Conservation (phyloP, 106 monocot genomes). For the Gastrodia elata region DNA sequence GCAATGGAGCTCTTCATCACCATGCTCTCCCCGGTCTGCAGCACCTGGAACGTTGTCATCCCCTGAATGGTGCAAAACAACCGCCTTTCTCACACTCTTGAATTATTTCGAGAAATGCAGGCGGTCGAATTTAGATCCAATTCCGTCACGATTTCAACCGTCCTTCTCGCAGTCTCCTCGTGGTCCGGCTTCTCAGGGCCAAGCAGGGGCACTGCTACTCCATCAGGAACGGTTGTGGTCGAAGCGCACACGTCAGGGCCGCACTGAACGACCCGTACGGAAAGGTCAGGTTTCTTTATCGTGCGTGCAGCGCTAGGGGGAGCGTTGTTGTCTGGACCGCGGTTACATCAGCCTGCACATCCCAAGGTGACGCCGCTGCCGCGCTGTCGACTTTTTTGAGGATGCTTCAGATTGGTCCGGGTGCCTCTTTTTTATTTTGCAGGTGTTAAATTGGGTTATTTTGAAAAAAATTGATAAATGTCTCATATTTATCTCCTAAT, state of each 20-base stretch:
- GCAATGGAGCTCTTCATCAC: conserved; percentile 27
- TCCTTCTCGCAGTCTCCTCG: conserved; percentile 31
- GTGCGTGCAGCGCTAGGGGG: conserved; percentile 15
- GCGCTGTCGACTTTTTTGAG: conserved; percentile 20
- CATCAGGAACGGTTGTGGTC: conserved; percentile 24
- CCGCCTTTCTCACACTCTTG: conserved; percentile 3
- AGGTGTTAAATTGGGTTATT: too few species aligned
- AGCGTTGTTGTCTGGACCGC: conserved; percentile 45
- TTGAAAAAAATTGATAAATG: too few species aligned
- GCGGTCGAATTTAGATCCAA: conserved; percentile 25
- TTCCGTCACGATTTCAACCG: conserved; percentile 26
- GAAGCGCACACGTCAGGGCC: conserved; percentile 25
- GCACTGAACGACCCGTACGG: conserved; percentile 39
- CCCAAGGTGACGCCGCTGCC: conserved; percentile 29
- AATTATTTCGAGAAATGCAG: conserved; percentile 21
- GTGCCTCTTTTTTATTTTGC: too few species aligned
- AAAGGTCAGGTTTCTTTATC: conserved; percentile 36
- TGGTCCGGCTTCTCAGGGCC: conserved; percentile 22
- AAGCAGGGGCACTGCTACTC: conserved; percentile 35
- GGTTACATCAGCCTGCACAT: conserved; percentile 40
- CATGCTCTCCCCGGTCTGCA: conserved; percentile 11
- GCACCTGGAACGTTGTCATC: conserved; percentile 36
- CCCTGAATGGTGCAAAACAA: conserved; percentile 33
- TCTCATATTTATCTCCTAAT: too few species aligned
- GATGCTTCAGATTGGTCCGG: conserved; percentile 33